These are phyloP conservation scores for Candida pini DNA, from an alignment of 805 yeast species.

Conservation along the genomic window DNA sequence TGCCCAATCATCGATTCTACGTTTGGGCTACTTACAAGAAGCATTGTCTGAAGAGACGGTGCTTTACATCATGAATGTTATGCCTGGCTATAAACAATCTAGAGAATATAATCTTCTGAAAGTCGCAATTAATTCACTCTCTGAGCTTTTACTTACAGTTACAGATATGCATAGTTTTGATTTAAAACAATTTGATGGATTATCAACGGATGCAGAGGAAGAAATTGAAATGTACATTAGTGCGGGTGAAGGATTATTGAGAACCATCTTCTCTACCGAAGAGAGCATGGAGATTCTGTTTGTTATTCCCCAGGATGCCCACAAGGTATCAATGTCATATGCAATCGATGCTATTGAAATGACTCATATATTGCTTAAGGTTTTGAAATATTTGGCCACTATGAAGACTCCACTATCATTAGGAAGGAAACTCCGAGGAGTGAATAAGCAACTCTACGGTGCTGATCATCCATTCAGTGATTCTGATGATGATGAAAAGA, in stretches of 20 bases:
- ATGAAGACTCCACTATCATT: constrained; percentile 34
- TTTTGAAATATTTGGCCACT: constrained; percentile 60
- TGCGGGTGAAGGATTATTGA: constrained; percentile 32
- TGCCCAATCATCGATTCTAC: constrained; percentile 25
- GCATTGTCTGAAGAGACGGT: constrained; percentile 60
- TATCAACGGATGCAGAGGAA: constrained; percentile 39
- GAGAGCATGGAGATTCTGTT: constrained; percentile 51
- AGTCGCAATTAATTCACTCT: constrained; percentile 63
- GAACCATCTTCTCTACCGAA: constrained; percentile 67
- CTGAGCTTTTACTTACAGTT: constrained; percentile 48
- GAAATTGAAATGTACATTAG: constrained; percentile 30
- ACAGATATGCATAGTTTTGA: constrained; percentile 31
- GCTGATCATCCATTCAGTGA: constrained; percentile 23
- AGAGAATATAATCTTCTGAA: constrained; percentile 59
- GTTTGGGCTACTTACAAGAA: constrained; percentile 26
- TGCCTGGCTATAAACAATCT: constrained; percentile 35
- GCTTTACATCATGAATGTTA: constrained; percentile 36
- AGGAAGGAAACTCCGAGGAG: constrained; percentile 13
- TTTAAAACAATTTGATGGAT: constrained; percentile 35
- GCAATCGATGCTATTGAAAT: constrained; percentile 58
- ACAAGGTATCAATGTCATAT: constrained; percentile 57
- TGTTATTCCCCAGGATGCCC: constrained; percentile 56
- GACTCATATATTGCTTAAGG: constrained; percentile 57
- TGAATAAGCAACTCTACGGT: constrained; percentile 4
- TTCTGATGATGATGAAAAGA: constrained; percentile 18